Percentiles rank a stretch among this genome's conserved stretches.
These are phyloP conservation scores for Anacardium occidentale DNA, from an alignment of 345 rosid species.

Conservation along the genomic window DNA sequence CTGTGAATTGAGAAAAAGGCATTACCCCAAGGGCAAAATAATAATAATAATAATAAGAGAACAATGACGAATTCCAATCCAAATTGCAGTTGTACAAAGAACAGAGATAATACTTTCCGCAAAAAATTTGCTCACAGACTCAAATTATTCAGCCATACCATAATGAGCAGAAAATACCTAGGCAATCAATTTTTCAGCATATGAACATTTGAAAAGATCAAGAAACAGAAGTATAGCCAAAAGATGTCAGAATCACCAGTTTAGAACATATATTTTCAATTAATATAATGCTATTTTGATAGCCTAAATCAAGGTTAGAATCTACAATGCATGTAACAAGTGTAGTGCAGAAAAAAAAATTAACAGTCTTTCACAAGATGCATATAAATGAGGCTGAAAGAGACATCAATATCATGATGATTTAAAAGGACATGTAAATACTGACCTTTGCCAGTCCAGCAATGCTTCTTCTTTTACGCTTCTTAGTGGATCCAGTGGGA, in stretches of 20 bases:
- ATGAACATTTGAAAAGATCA: too few species aligned
- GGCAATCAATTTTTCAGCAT: too few species aligned
- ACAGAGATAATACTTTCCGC: not conserved
- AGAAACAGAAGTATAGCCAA: too few species aligned
- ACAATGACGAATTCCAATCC: not conserved
- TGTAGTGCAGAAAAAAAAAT: too few species aligned
- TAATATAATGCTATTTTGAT: too few species aligned
- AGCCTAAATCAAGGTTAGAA: too few species aligned
- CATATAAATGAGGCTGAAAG: not conserved
- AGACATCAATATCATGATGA: slow-evolving; percentile 3
- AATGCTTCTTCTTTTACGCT: slow-evolving; percentile 69
- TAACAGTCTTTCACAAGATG: too few species aligned
- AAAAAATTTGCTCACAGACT: not conserved
- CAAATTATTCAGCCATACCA: not conserved
- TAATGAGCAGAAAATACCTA: too few species aligned
- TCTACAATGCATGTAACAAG: too few species aligned
- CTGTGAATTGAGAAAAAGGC: not conserved
- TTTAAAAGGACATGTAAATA: not conserved
- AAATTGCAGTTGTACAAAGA: not conserved
- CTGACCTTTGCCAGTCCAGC: slow-evolving; percentile 75
- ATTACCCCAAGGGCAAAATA: not conserved
- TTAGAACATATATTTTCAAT: too few species aligned
- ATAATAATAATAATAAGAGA: not conserved
- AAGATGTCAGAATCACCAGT: too few species aligned
- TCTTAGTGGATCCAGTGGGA: slow-evolving; percentile 57